These are phyloP conservation scores for Collybia sordida DNA, from an alignment of 768 basidiomycete genomes.

Conservation along the genomic window DNA sequence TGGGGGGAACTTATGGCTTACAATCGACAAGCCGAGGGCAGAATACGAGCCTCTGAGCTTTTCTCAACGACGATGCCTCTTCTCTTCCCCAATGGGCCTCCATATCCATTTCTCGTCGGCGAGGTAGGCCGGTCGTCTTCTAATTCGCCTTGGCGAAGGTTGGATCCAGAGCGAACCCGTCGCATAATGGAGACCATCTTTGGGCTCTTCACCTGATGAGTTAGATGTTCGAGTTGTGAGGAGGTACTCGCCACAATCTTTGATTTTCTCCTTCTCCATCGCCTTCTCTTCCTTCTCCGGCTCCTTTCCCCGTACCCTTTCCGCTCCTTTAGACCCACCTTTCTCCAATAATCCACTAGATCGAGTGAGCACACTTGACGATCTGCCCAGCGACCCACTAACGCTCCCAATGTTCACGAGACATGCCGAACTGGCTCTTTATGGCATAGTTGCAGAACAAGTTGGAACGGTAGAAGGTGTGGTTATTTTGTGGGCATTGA, in stretches of 20 bases:
- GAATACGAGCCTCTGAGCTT: slow-evolving; percentile 36
- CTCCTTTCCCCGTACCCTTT: slow-evolving; percentile 18
- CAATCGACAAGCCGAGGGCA: slow-evolving; percentile 40
- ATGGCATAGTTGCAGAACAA: slow-evolving; percentile 5
- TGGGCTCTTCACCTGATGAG: slow-evolving; percentile 5
- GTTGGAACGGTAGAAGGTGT: slow-evolving; percentile 1
- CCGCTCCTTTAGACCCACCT: slow-evolving; percentile 10
- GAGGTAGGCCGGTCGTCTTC: slow-evolving; percentile 9
- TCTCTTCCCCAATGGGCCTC: slow-evolving; percentile 23
- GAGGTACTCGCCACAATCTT: slow-evolving; percentile 1
- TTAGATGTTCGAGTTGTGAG: slow-evolving; percentile 3
- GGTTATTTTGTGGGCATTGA: slow-evolving; percentile 2
- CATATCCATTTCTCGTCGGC: neutral
- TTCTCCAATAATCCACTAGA: slow-evolving; percentile 12
- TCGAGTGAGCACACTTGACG: slow-evolving; percentile 17
- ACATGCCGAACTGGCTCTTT: slow-evolving; percentile 17
- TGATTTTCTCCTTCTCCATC: slow-evolving; percentile 10
- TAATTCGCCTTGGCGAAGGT: slow-evolving; percentile 16
- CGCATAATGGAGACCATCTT: slow-evolving; percentile 23
- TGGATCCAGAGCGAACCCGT: slow-evolving; percentile 33
- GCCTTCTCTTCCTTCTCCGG: slow-evolving; percentile 13
- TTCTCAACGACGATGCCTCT: slow-evolving; percentile 30
- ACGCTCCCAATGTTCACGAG: slow-evolving; percentile 5
- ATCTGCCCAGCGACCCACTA: slow-evolving; percentile 16
- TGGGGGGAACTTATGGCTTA: neutral